Percentiles rank a stretch among this genome's conserved stretches.
Evolutionary conservation across 2,329 filamentous ascomycete species (phyloP).

Genomic region (Aspergillus sp.): DNA sequence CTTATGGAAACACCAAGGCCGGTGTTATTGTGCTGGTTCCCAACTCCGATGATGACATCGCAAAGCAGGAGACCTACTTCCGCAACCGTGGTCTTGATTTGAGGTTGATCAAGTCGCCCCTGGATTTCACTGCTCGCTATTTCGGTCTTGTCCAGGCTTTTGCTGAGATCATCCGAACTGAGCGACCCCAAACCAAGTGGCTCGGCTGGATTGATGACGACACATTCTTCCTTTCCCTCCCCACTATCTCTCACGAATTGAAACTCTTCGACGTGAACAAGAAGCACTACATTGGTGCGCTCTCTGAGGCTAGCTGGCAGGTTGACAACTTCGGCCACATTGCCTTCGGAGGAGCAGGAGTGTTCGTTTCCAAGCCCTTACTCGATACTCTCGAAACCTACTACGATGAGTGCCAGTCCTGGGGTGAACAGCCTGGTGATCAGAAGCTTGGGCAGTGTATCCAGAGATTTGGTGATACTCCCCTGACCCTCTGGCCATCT

Average conservation of each 20-base stretch:
- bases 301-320: slow-evolving; percentile 46
- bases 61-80: slow-evolving; percentile 42
- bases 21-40: slow-evolving; percentile 43
- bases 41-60: slow-evolving; percentile 40
- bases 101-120: slow-evolving; percentile 39
- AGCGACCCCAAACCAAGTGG: slow-evolving; percentile 43
- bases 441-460: slow-evolving; percentile 47
- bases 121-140: slow-evolving; percentile 45
- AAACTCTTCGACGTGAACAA: slow-evolving; percentile 41
- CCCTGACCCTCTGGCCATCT: slow-evolving; percentile 42
- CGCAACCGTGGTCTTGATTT: slow-evolving; percentile 43
- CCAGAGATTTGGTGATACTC: slow-evolving; percentile 39
- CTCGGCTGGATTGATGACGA: slow-evolving; percentile 47
- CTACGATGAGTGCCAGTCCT: slow-evolving; percentile 45
- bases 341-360: slow-evolving; percentile 46
- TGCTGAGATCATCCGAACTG: slow-evolving; percentile 36
- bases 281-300: slow-evolving; percentile 45
- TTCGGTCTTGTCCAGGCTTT: slow-evolving; percentile 45
- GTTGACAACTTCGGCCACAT: slow-evolving; percentile 46
- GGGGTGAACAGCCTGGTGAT: slow-evolving; percentile 45
- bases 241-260: slow-evolving; percentile 39
- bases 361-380: slow-evolving; percentile 44
- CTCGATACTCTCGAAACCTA: slow-evolving; percentile 37
- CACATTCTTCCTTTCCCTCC: slow-evolving; percentile 44
- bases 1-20: slow-evolving; percentile 43